Conservation (phyloP, 2,329 filamentous ascomycete species). For the Colletotrichum sp. region DNA sequence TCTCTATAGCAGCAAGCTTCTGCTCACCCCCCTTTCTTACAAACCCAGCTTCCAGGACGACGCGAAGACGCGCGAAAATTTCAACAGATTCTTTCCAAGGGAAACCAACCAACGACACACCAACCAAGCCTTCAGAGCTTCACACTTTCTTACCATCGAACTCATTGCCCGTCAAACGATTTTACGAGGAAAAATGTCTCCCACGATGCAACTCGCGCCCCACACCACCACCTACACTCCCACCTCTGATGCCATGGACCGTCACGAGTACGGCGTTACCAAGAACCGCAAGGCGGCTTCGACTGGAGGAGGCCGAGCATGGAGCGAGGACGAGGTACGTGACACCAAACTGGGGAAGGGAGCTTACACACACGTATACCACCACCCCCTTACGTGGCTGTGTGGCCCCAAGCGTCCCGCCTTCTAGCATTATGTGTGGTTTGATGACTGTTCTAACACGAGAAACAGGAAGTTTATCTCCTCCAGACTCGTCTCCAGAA, state of each 20-base stretch:
- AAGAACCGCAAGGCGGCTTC: conserved; percentile 73
- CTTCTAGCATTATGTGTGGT: not conserved
- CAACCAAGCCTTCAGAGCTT: not conserved
- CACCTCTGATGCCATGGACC: conserved; percentile 58
- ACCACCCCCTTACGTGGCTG: not conserved
- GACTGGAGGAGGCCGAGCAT: conserved; percentile 78
- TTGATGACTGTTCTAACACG: not conserved
- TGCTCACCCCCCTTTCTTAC: conserved; percentile 4
- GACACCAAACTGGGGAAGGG: not conserved
- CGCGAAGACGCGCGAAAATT: conserved; percentile 13
- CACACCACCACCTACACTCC: conserved; percentile 52
- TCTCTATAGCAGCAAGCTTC: conserved; percentile 17
- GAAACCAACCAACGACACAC: not conserved
- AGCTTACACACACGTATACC: not conserved
- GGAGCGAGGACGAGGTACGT: conserved; percentile 84
- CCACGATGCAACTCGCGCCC: conserved; percentile 51
- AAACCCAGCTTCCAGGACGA: conserved; percentile 16
- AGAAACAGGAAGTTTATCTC: conserved; percentile 76
- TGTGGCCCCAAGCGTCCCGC: not conserved
- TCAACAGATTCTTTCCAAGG: not conserved
- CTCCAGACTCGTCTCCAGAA: conserved; percentile 85
- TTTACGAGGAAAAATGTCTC: conserved; percentile 49
- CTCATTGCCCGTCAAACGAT: conserved; percentile 30
- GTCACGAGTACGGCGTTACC: conserved; percentile 63
- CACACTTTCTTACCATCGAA: conserved; percentile 15